A percentile compares a stretch with the other conserved stretches of the same genome.
Conservation (phyloP, 192 early-diverging fungal species). For the Coemansia sp. region DNA sequence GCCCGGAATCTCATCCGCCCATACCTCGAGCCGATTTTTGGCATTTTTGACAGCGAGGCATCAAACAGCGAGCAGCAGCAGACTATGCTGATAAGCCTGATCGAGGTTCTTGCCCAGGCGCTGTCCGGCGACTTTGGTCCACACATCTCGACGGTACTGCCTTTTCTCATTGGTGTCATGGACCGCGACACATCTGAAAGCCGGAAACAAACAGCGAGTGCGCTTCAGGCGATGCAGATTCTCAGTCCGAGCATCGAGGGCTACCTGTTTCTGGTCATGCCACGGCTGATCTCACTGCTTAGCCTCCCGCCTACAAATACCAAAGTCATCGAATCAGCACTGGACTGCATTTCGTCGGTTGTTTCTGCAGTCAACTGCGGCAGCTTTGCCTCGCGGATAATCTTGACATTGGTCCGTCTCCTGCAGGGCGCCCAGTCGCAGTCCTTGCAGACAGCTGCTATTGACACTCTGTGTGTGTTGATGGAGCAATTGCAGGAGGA, state of each 20-base stretch:
- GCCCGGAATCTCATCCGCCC: constrained; percentile 91
- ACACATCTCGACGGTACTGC: constrained; percentile 80
- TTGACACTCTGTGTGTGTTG: constrained; percentile 83
- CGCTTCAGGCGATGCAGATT: constrained; percentile 77
- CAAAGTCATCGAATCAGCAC: constrained; percentile 67
- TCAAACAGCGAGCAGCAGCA: constrained; percentile 66
- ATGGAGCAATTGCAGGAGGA: constrained; percentile 86
- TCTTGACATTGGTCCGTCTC: constrained; percentile 85
- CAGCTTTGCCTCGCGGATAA: constrained; percentile 89
- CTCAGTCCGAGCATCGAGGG: constrained; percentile 93
- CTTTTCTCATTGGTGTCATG: constrained; percentile 84
- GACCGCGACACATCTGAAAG: constrained; percentile 76
- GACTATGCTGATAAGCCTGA: constrained; percentile 68
- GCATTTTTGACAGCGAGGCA: constrained; percentile 82
- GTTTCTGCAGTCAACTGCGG: constrained; percentile 80
- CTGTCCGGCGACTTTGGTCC: constrained; percentile 92
- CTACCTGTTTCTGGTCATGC: constrained; percentile 91
- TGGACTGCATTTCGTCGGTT: constrained; percentile 74
- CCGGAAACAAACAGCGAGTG: constrained; percentile 65
- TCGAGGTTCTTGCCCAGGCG: constrained; percentile 86
- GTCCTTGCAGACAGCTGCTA: constrained; percentile 66
- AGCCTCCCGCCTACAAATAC: constrained; percentile 67
- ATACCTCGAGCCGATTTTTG: constrained; percentile 81
- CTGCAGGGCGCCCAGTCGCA: constrained; percentile 54
- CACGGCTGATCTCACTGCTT: constrained; percentile 79